phyloP scores from a whole-genome alignment of 129 eudicot species.

The Escallonia rubra region DNA sequence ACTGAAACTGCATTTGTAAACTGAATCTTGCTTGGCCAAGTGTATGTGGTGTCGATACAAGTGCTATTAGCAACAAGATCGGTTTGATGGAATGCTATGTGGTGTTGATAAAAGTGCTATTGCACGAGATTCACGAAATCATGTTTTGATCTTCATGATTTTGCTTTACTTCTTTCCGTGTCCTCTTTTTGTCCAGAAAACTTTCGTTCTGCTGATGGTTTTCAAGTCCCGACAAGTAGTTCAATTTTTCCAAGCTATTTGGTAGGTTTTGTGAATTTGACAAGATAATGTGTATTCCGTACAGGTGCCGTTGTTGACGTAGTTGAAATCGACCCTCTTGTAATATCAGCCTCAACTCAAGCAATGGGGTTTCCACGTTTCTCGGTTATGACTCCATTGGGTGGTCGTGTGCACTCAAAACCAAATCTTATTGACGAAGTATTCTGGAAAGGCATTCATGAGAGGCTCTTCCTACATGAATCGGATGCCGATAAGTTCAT shows the following conservation, averaged over 20 bases:
- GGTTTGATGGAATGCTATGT: too few relatives aligned
- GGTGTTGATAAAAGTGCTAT: too few relatives aligned
- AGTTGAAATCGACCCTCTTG: constrained; percentile 85
- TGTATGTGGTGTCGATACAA: too few relatives aligned
- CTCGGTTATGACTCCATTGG: constrained; percentile 47
- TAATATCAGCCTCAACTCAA: constrained; percentile 67
- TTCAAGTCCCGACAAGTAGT: too few relatives aligned
- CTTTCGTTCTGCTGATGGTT: too few relatives aligned
- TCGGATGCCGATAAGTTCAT: constrained; percentile 81
- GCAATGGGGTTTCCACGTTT: constrained; percentile 91
- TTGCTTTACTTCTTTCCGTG: too few relatives aligned
- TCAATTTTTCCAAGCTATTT: neutral
- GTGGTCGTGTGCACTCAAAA: constrained; percentile 36
- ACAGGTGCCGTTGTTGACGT: constrained; percentile 68
- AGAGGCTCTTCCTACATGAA: constrained; percentile 54
- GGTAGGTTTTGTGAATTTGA: constrained; percentile 8
- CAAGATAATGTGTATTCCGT: neutral
- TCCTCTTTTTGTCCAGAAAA: too few relatives aligned
- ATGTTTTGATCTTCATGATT: too few relatives aligned
- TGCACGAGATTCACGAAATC: too few relatives aligned
- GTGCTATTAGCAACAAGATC: too few relatives aligned
- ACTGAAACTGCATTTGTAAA: too few relatives aligned
- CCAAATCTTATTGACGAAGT: constrained; percentile 39
- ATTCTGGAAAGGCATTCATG: constrained; percentile 84
- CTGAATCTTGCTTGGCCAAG: too few relatives aligned